These are phyloP conservation scores for Apiotrichum mycotoxinovorans DNA, from an alignment of 1,284 basidiomycete species.

Conservation along the genomic window DNA sequence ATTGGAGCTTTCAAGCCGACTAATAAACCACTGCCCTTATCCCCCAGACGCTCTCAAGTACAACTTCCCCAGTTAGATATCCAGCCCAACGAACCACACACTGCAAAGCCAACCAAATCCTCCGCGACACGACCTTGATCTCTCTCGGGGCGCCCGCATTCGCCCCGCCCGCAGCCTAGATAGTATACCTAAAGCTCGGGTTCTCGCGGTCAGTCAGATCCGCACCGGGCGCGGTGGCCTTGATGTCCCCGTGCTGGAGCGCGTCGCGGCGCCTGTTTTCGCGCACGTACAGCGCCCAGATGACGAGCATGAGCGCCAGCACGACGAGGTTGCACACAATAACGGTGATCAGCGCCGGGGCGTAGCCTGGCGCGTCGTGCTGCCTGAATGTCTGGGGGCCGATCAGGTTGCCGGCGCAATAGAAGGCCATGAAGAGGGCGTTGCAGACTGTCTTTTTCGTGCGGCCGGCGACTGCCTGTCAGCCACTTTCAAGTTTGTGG, in stretches of 20 bases:
- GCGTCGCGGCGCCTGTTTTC: slow-evolving; percentile 1
- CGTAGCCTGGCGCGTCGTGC: slow-evolving; percentile 7
- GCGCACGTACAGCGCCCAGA: background rate
- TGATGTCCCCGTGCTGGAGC: background rate
- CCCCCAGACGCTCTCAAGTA: too few species aligned
- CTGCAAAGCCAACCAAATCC: too few species aligned
- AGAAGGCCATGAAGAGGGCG: slow-evolving; percentile 17
- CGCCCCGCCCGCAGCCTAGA: background rate
- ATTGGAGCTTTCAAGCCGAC: too few species aligned
- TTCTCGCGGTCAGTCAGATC: slow-evolving; percentile 6
- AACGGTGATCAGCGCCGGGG: slow-evolving; percentile 1
- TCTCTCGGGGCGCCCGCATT: background rate
- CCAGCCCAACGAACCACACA: too few species aligned
- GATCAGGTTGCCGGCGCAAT: slow-evolving; percentile 11
- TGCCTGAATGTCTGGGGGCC: slow-evolving; percentile 15
- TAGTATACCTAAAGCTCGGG: background rate
- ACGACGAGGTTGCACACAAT: background rate
- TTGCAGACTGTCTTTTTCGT: slow-evolving; percentile 23
- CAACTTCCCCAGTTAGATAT: too few species aligned
- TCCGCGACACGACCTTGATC: background rate
- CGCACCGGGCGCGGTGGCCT: background rate
- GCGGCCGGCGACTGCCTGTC: slow-evolving; percentile 20
- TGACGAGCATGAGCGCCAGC: background rate
- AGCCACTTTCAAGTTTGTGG: too few species aligned
- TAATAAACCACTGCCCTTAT: too few species aligned